A percentile compares a stretch with the other conserved stretches of the same genome.
phyloP scores from a whole-genome alignment of 2,329 filamentous ascomycete species.

The Teratosphaeria pseudoeucalypti region DNA sequence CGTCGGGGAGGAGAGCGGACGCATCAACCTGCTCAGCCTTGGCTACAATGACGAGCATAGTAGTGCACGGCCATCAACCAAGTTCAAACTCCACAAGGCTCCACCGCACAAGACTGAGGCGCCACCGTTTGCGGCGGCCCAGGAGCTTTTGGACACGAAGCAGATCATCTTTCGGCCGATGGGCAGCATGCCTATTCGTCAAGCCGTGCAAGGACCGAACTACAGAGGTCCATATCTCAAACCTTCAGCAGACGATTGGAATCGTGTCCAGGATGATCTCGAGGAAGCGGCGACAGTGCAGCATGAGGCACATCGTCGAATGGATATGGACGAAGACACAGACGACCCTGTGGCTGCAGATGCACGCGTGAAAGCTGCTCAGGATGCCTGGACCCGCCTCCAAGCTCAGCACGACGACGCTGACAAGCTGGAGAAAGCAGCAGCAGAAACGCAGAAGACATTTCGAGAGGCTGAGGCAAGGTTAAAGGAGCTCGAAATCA shows the following conservation, averaged over 20 bases:
- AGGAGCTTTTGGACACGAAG: slow-evolving; percentile 20
- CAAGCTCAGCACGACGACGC: slow-evolving; percentile 2
- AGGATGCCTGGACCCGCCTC: slow-evolving; percentile 2
- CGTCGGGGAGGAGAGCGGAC: slow-evolving; percentile 47
- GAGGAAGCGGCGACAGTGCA: slow-evolving; percentile 13
- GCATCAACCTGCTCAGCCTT: slow-evolving; percentile 42
- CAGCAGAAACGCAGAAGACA: slow-evolving; percentile 24
- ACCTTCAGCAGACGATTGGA: slow-evolving; percentile 12
- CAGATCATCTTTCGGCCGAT: slow-evolving; percentile 29
- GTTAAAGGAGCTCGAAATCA: slow-evolving; percentile 6
- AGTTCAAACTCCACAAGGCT: slow-evolving; percentile 13
- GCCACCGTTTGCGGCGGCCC: slow-evolving; percentile 10
- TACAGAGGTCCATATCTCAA: slow-evolving; percentile 31
- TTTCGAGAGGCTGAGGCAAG: slow-evolving; percentile 19
- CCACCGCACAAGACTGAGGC: slow-evolving; percentile 3
- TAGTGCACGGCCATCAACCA: slow-evolving; percentile 4
- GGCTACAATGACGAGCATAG: slow-evolving; percentile 22
- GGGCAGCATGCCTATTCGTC: slow-evolving; percentile 33
- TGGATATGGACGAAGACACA: not conserved
- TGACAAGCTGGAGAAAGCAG: slow-evolving; percentile 11
- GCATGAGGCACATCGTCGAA: not conserved
- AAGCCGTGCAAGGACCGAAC: slow-evolving; percentile 35
- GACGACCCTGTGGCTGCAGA: not conserved
- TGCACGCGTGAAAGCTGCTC: slow-evolving; percentile 1
- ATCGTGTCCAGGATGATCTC: slow-evolving; percentile 16